phyloP scores from a whole-genome alignment of 2,329 filamentous ascomycete species.

The Rhexocercosporidium sp. region DNA sequence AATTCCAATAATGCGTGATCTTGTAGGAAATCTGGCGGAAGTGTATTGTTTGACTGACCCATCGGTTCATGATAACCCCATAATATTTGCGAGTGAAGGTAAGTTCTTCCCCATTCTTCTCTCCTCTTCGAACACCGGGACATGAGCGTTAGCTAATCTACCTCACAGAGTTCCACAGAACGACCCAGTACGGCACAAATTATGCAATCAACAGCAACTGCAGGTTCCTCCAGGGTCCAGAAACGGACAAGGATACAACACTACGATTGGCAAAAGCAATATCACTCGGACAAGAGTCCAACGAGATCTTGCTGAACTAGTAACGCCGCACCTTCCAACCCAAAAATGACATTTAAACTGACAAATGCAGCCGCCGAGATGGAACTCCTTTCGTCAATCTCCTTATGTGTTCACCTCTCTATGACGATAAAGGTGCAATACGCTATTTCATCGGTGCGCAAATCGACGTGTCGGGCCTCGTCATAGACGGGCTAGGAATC shows the following conservation, averaged over 20 bases:
- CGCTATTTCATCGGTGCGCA: conserved; percentile 70
- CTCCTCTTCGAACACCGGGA: not conserved
- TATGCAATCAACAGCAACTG: conserved; percentile 78
- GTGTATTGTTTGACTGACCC: conserved; percentile 79
- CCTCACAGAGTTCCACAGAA: conserved; percentile 69
- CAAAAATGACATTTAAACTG: not conserved
- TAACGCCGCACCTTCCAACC: conserved; percentile 13
- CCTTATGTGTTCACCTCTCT: conserved; percentile 65
- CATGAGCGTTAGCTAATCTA: not conserved
- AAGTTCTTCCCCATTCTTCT: conserved; percentile 17
- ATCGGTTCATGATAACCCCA: conserved; percentile 72
- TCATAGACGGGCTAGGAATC: conserved; percentile 63
- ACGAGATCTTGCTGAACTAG: conserved; percentile 76
- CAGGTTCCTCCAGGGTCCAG: conserved; percentile 76
- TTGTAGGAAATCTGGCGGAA: conserved; percentile 75
- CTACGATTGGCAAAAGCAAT: conserved; percentile 66
- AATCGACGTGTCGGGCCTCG: conserved; percentile 64
- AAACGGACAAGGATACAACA: conserved; percentile 66
- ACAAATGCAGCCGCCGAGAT: conserved; percentile 53
- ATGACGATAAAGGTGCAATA: conserved; percentile 63
- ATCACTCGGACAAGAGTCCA: conserved; percentile 67
- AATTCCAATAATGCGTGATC: conserved; percentile 64
- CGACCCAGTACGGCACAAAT: conserved; percentile 74
- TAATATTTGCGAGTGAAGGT: conserved; percentile 78
- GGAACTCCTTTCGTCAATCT: conserved; percentile 70